These are phyloP conservation scores for Coccomyxa sp. DNA, from an alignment of 139 green algal genomes.

Conservation along the genomic window DNA sequence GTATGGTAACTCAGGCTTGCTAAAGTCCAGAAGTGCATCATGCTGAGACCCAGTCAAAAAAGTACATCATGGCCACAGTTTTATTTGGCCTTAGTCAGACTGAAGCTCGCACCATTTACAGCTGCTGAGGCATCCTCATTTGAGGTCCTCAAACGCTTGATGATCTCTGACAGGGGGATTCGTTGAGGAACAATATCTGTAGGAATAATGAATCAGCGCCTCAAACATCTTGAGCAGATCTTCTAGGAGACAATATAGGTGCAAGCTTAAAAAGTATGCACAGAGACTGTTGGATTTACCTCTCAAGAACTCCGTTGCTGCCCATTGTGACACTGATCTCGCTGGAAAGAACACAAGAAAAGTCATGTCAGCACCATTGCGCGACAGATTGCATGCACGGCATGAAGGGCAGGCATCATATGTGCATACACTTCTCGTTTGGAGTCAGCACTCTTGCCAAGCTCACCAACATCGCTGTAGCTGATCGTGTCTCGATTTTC, in stretches of 20 bases:
- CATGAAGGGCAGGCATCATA: not conserved
- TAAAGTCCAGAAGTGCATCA: no score
- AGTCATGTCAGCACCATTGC: not conserved
- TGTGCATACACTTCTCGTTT: not conserved
- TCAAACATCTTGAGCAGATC: no score
- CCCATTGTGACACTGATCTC: not conserved
- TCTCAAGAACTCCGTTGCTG: not conserved
- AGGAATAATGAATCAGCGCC: not conserved
- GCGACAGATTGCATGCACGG: not conserved
- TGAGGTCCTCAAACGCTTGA: not conserved
- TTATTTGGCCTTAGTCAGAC: no score
- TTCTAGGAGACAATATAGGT: no score
- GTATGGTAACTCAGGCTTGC: no score
- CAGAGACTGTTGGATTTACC: no score
- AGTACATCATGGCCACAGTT: no score
- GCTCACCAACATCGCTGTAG: conserved; percentile 20
- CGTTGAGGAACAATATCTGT: not conserved
- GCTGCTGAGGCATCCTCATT: no score
- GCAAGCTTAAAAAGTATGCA: no score
- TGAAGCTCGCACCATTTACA: no score
- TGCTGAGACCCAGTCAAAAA: no score
- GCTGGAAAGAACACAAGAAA: not conserved
- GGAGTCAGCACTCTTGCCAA: no score
- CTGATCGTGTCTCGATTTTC: conserved; percentile 1
- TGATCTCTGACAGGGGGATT: not conserved